Evolutionary conservation across 2,329 filamentous ascomycete species (phyloP), one percentile per base, ranked within the genome.

Genomic region (Calonectria montana): DNA sequence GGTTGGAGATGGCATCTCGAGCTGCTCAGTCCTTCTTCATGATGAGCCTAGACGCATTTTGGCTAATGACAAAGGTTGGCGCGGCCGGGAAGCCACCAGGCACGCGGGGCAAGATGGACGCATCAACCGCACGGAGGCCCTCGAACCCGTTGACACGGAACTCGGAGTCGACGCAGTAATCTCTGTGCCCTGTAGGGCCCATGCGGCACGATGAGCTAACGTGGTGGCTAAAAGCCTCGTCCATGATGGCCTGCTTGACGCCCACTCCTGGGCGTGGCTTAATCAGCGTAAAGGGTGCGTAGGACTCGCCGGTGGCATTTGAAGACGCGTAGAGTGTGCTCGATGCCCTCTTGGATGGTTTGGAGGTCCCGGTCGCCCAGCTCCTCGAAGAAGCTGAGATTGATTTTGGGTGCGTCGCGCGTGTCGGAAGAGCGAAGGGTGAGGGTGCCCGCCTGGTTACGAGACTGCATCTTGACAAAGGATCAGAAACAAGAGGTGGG

Each of bases 371-470:
- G 47, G 1, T 71, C 71, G 5, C 69, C 71, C 2, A 70, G 48
- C 27, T 75, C 66, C 1, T 87, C 83, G 82, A 90, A 91, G 79
- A 87, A 92, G 80, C 91, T 89, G 84, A 91, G 93, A 65, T 85
- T 84, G 74, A 94, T 92, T 9, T 88, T 81, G 0, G 93, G 92
- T 0, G 86, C 84, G 69, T 93, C 91, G 2, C 89, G 87, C 0
- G 92, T 92, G 76, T 94, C 88, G 0, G 87, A 82, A 0, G 89
- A 91, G 12, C 85, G 85, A 7, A 94, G 87, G 0, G 81, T 87
- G 5, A 95, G 91, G 0, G 86, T 88, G 15, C 93, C 93, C 7
- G 88, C 88, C 1, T 79, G 82, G 66, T 94, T 93, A 47, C 89
- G 88, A 0, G 91, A 87, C 78, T 92, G 91, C 2, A 88, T 87